Percentiles rank a stretch among this genome's conserved stretches.
phyloP scores from a whole-genome alignment of 2,329 filamentous ascomycete species.

The Neodidymelliopsis sp. region DNA sequence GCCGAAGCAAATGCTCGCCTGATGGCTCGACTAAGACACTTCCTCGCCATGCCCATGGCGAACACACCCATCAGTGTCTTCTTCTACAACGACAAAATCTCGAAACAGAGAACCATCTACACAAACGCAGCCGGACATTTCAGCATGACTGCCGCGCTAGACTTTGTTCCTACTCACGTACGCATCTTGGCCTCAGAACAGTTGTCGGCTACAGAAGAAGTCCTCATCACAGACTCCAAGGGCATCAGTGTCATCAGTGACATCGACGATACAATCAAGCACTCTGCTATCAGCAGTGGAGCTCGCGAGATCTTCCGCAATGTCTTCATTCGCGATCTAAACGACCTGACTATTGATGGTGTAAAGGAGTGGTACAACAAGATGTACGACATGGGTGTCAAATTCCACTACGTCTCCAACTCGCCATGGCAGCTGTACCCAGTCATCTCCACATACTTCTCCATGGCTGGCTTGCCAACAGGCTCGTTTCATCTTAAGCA shows the following conservation, averaged over 20 bases:
- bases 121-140: constrained; percentile 95
- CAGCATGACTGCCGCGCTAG: constrained; percentile 76
- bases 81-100: constrained; percentile 87
- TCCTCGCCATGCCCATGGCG: constrained; percentile 83
- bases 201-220: constrained; percentile 79
- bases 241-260: constrained; percentile 96
- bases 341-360: constrained; percentile 82
- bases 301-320: constrained; percentile 96
- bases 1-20: constrained; percentile 83
- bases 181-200: constrained; percentile 85
- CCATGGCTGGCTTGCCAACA: constrained; percentile 77
- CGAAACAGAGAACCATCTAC: constrained; percentile 81
- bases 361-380: constrained; percentile 88
- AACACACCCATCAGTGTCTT: constrained; percentile 86
- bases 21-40: constrained; percentile 86
- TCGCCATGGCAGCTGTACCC: constrained; percentile 98
- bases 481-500: constrained; percentile 96
- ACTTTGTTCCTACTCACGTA: constrained; percentile 90
- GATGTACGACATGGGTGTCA: constrained; percentile 80
- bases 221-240: constrained; percentile 76
- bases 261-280: constrained; percentile 97
- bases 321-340: constrained; percentile 87
- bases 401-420: constrained; percentile 98
- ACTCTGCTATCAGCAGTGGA: constrained; percentile 86
- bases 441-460: constrained; percentile 84